Evolutionary conservation across 768 basidiomycete genomes (phyloP).

Genomic region (Cubamyces lactineus): DNA sequence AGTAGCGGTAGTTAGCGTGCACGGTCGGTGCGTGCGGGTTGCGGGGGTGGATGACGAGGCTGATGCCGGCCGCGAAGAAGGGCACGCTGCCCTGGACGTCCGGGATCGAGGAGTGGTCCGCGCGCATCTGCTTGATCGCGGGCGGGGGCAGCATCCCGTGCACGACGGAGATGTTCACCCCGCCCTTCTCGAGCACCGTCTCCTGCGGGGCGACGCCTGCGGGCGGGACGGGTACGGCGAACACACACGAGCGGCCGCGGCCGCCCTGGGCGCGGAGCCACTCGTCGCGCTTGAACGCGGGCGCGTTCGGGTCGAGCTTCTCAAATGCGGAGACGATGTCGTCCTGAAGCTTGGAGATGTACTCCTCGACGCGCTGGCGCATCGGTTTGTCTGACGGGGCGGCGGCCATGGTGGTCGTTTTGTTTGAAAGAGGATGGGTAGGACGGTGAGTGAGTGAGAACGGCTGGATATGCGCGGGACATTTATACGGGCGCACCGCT

Average conservation of each 20-base stretch:
- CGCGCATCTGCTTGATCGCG: slow-evolving; percentile 93
- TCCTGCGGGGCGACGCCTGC: slow-evolving; percentile 36
- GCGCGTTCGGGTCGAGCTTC: slow-evolving; percentile 69
- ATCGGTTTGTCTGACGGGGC: slow-evolving; percentile 39
- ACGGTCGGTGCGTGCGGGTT: slow-evolving; percentile 94
- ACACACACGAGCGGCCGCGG: slow-evolving; percentile 85
- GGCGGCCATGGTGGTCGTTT: slow-evolving; percentile 3
- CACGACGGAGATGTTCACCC: slow-evolving; percentile 93
- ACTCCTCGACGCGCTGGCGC: slow-evolving; percentile 78
- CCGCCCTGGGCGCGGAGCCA: slow-evolving; percentile 75
- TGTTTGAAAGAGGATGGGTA: background rate
- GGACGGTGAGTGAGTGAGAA: background rate
- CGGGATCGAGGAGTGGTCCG: slow-evolving; percentile 82
- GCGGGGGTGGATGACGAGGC: slow-evolving; percentile 90
- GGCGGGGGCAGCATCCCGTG: slow-evolving; percentile 85
- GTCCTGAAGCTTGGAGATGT: slow-evolving; percentile 76
- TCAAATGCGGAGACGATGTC: slow-evolving; percentile 80
- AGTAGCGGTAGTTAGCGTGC: slow-evolving; percentile 97
- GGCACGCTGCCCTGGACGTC: slow-evolving; percentile 69
- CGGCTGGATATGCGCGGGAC: background rate
- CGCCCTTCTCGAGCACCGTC: slow-evolving; percentile 88
- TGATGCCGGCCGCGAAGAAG: slow-evolving; percentile 92
- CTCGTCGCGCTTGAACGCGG: slow-evolving; percentile 78
- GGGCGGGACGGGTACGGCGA: slow-evolving; percentile 53
- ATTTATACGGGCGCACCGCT: slow-evolving; percentile 4